Base-by-base conservation (phyloP, 2,329 filamentous ascomycete genomes). In the Fusarium bulbicola region DNA sequence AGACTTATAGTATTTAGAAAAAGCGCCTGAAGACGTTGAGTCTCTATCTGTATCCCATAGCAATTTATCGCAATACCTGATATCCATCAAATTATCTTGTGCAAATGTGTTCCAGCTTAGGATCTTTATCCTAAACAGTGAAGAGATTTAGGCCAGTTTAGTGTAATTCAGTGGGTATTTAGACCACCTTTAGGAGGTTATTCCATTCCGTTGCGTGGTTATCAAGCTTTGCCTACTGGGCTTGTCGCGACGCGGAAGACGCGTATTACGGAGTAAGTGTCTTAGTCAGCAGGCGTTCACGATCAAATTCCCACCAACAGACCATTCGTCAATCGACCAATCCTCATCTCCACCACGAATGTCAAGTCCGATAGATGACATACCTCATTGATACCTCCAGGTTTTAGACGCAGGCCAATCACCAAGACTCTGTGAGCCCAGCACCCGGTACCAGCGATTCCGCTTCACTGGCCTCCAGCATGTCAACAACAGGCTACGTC, bases 401-500 rank as follows among this genome's bases (percentile, higher is more conserved):
- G 34, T 10, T 5, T n/a, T 28, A 8, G 34, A 13, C 7, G 6
- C 3, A 7, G 20, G 40, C 3, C n/a, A 18, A n/a, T 49, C 13
- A 15, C 30, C 11, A 7, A 12, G 24, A 5, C 12, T 14, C 20
- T 7, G 6, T 12, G 11, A 28, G 1, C 6, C 14, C 15, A 39
- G 2, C 7, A 15, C 8, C 11, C 15, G 0, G 16, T 21, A 20
- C 20, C 5, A 7, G 12, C 30, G 6, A 24, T 52, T 52, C 20
- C 13, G n/a, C n/a, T 47, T 36, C 7, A 28, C 14, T 20, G 14
- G 1, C 11, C 30, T 40, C 7, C 21, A 21, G 9, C 30, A 66
- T 66, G 58, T 56, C 63, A 45, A 30, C 50, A 34, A 39, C 50
- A 36, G 14, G 20, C 6, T 68, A 73, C 21, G 39, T 42, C 5